Conservation (phyloP, 2,329 filamentous ascomycete species). For the Trichoderma breve region DNA sequence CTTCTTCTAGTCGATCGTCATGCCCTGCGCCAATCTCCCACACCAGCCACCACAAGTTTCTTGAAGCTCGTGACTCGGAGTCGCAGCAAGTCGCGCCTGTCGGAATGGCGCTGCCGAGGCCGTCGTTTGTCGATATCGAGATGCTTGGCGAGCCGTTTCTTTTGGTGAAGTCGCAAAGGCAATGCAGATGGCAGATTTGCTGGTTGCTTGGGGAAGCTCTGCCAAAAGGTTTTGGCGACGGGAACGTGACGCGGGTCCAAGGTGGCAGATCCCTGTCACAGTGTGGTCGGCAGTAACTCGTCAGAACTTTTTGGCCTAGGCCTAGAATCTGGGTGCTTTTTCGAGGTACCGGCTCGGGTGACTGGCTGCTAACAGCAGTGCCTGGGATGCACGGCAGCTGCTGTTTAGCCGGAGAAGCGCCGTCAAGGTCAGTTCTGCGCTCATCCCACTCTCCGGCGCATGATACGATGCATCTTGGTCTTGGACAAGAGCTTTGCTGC, state of each 20-base stretch:
- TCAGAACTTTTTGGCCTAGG: not conserved
- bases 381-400: not conserved
- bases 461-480: not conserved
- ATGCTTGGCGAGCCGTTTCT: not conserved
- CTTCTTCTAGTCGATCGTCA: slow-evolving; percentile 26
- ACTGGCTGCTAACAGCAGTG: not conserved
- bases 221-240: slow-evolving; percentile 20
- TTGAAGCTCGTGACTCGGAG: not conserved
- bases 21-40: slow-evolving; percentile 28
- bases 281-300: not conserved
- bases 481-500: not conserved
- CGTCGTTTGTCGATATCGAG: not conserved
- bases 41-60: slow-evolving; percentile 4
- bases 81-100: slow-evolving; percentile 1
- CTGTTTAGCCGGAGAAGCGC: slow-evolving; percentile 28
- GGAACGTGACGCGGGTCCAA: slow-evolving; percentile 22
- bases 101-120: not conserved
- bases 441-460: slow-evolving; percentile 20
- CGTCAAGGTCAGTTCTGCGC: slow-evolving; percentile 24
- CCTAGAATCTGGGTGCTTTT: not conserved
- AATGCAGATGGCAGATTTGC: not conserved
- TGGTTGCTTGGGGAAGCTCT: not conserved
- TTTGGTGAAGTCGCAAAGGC: not conserved
- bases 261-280: slow-evolving; percentile 12
- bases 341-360: not conserved